Percentiles rank a stretch among this genome's conserved stretches.
Conservation (phyloP, 768 basidiomycete genomes). For the Phylloporus sp. region DNA sequence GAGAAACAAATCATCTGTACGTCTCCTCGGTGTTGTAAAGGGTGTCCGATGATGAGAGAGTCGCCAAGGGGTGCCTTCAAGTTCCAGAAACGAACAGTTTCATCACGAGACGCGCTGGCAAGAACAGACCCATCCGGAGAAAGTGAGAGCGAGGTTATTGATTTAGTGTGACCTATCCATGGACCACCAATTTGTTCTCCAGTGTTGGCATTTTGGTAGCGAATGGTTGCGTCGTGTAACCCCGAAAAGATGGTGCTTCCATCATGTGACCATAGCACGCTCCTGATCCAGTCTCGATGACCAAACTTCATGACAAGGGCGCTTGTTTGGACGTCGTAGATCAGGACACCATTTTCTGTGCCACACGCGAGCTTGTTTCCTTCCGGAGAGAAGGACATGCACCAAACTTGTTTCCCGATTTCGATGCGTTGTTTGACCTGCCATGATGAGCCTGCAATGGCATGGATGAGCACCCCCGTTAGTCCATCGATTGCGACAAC, state of each 20-base stretch:
- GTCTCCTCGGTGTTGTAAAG: neutral
- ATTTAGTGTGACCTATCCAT: slow-evolving; percentile 13
- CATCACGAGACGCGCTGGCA: too few relatives aligned
- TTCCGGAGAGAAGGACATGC: slow-evolving; percentile 3
- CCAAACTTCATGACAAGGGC: neutral
- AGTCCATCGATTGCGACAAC: neutral
- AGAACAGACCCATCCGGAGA: too few relatives aligned
- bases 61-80: neutral
- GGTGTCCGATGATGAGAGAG: neutral
- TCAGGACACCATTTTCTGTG: neutral
- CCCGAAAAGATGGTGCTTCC: slow-evolving; percentile 3
- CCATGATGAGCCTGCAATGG: too few relatives aligned
- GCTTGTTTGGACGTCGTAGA: neutral
- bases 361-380: slow-evolving; percentile 1
- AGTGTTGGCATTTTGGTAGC: neutral
- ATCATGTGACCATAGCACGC: slow-evolving; percentile 7
- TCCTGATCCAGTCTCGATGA: neutral
- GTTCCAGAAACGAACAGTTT: slow-evolving; percentile 8
- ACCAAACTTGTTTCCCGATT: neutral
- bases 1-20: neutral
- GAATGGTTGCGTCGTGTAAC: neutral
- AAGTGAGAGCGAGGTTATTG: neutral
- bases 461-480: neutral
- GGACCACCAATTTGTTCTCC: neutral
- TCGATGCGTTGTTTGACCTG: too few relatives aligned